Percentiles rank a stretch among this genome's conserved stretches.
phyloP scores from a whole-genome alignment of 345 rosid species.

The Hypericum androsaemum region DNA sequence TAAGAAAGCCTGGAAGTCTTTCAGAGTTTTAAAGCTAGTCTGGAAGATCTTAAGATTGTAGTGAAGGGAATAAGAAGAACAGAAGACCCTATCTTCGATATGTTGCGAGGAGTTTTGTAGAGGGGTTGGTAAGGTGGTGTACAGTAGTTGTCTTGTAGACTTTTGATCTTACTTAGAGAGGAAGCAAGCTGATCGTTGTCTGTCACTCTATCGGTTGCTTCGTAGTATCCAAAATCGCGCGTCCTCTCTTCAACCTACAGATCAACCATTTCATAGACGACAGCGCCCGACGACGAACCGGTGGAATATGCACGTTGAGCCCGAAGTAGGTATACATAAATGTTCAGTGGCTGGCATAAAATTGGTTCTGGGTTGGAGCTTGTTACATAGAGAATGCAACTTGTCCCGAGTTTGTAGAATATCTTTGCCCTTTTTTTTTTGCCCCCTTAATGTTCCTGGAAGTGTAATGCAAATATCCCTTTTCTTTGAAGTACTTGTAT shows the following conservation, averaged over 20 bases:
- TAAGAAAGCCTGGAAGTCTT: conserved; percentile 9
- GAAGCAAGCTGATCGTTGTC: conserved; percentile 9
- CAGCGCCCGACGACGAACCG: no score
- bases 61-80: conserved; percentile 6
- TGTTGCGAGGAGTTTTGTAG: conserved; percentile 24
- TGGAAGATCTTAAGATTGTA: conserved; percentile 16
- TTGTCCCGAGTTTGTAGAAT: conserved; percentile 14
- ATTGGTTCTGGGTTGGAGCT: conserved; percentile 5
- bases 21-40: conserved; percentile 15
- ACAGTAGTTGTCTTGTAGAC: conserved; percentile 10
- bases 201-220: no score
- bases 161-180: conserved; percentile 1
- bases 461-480: conserved; percentile 1
- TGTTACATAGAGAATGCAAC: conserved; percentile 1
- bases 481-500: conserved; percentile 5
- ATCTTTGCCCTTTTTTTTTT: background rate
- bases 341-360: conserved; percentile 5
- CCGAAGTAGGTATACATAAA: background rate
- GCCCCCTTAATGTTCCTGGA: background rate
- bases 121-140: conserved; percentile 16
- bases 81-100: conserved; percentile 5
- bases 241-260: no score
- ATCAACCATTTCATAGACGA: no score
- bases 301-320: background rate
- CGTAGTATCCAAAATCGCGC: no score